Percentiles rank a stretch among this genome's conserved stretches.
These are phyloP conservation scores for Fusarium graminum DNA, from an alignment of 2,329 filamentous ascomycete genomes.

Conservation along the genomic window DNA sequence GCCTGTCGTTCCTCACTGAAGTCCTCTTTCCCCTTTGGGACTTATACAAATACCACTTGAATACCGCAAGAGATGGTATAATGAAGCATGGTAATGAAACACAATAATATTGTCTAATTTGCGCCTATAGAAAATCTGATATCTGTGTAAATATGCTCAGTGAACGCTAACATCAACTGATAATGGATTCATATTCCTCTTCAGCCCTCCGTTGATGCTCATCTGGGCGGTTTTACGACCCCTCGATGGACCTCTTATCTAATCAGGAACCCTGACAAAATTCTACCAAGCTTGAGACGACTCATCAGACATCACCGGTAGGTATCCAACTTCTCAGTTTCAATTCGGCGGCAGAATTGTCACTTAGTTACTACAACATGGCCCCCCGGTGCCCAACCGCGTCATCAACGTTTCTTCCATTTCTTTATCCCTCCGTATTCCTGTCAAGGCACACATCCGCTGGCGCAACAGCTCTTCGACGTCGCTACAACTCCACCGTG, in stretches of 20 bases:
- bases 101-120: background rate
- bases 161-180: background rate
- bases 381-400: slow-evolving; percentile 46
- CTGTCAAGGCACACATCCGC: slow-evolving; percentile 34
- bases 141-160: background rate
- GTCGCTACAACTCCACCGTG: slow-evolving; percentile 49
- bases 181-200: background rate
- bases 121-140: background rate
- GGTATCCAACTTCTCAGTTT: slow-evolving; percentile 17
- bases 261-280: slow-evolving; percentile 36
- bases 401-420: slow-evolving; percentile 51
- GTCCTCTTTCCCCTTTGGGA: slow-evolving; percentile 47
- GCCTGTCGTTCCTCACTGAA: slow-evolving; percentile 32
- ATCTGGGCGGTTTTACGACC: background rate
- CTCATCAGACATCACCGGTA: slow-evolving; percentile 21
- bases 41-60: slow-evolving; percentile 23
- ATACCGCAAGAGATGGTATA: background rate
- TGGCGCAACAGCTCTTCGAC: slow-evolving; percentile 26
- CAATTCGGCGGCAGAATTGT: slow-evolving; percentile 12
- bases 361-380: slow-evolving; percentile 40
- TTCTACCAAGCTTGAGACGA: slow-evolving; percentile 22
- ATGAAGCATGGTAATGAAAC: background rate
- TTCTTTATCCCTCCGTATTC: slow-evolving; percentile 65
- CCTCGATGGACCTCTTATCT: slow-evolving; percentile 35
- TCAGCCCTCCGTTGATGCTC: background rate